Conservation (phyloP, 2,329 filamentous ascomycete species). For the Fusarium veterinarium region DNA sequence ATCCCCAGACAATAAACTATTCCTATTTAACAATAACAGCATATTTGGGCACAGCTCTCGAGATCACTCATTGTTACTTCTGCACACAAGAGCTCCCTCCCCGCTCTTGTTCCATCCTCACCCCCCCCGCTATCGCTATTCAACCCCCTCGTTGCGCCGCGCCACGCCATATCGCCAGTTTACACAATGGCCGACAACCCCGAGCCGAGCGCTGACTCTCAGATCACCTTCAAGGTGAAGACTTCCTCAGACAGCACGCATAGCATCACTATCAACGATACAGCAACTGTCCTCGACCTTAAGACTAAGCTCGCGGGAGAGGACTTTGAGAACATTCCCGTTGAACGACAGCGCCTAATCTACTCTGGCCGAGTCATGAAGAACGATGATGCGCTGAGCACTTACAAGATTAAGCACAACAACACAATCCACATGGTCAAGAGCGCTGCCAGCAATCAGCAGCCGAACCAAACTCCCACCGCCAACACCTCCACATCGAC, state of each 20-base stretch:
- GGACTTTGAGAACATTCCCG: slow-evolving; percentile 87
- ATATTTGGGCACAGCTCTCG: neutral
- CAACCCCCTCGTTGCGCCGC: slow-evolving; percentile 33
- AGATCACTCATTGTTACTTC: neutral
- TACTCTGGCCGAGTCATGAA: slow-evolving; percentile 98
- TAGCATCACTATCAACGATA: slow-evolving; percentile 80
- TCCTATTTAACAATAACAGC: neutral
- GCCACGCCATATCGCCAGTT: slow-evolving; percentile 23
- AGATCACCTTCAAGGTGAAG: slow-evolving; percentile 97
- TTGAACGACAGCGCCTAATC: slow-evolving; percentile 92
- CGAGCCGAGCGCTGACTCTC: slow-evolving; percentile 71
- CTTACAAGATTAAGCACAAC: slow-evolving; percentile 94
- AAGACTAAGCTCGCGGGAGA: slow-evolving; percentile 86
- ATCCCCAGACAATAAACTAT: neutral
- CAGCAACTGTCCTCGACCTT: slow-evolving; percentile 83
- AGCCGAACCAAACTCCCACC: slow-evolving; percentile 44
- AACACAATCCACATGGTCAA: slow-evolving; percentile 98
- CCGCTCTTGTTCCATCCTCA: slow-evolving; percentile 7
- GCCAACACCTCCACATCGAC: slow-evolving; percentile 56
- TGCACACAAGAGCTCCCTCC: slow-evolving; percentile 5
- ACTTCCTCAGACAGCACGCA: slow-evolving; percentile 92
- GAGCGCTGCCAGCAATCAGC: slow-evolving; percentile 87
- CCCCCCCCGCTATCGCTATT: slow-evolving; percentile 23
- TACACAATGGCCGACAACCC: slow-evolving; percentile 72
- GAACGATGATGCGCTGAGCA: slow-evolving; percentile 85